Evolutionary conservation across 1,284 basidiomycete species (phyloP).

Genomic region (Mycena sp.): DNA sequence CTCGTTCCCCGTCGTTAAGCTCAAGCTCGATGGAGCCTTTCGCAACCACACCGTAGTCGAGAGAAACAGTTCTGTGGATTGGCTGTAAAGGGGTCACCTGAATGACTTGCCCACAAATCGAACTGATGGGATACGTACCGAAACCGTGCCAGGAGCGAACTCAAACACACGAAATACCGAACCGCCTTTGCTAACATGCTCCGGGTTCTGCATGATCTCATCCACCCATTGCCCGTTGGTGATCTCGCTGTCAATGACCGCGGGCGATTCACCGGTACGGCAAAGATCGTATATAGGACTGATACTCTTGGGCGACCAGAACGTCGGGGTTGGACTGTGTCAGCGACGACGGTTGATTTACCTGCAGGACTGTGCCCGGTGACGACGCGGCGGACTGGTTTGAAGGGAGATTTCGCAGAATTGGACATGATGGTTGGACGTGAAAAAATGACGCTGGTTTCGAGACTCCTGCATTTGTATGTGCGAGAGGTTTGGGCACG

Average conservation of each 20-base stretch:
- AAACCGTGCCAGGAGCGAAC: constrained; percentile 1
- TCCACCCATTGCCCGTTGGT: constrained; percentile 5
- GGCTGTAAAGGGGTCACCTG: constrained; percentile 20
- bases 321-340: not conserved
- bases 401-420: constrained; percentile 20
- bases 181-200: not conserved
- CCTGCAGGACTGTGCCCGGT: constrained; percentile 18
- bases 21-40: constrained; percentile 25
- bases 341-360: constrained; percentile 10
- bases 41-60: constrained; percentile 14
- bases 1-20: constrained; percentile 23
- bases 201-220: constrained; percentile 3
- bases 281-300: constrained; percentile 5
- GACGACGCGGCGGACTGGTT: constrained; percentile 20
- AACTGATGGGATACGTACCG: not conserved
- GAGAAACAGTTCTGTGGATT: constrained; percentile 18
- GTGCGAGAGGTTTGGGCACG: no score
- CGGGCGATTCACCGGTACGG: constrained; percentile 3
- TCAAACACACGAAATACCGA: constrained; percentile 4
- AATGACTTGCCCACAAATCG: not conserved
- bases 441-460: no score
- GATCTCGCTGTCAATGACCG: constrained; percentile 16
- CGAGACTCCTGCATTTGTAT: no score
- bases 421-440: no score
- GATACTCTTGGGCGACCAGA: not conserved